Conservation (phyloP, 2,329 filamentous ascomycete genomes). For the Colletotrichum horii region DNA sequence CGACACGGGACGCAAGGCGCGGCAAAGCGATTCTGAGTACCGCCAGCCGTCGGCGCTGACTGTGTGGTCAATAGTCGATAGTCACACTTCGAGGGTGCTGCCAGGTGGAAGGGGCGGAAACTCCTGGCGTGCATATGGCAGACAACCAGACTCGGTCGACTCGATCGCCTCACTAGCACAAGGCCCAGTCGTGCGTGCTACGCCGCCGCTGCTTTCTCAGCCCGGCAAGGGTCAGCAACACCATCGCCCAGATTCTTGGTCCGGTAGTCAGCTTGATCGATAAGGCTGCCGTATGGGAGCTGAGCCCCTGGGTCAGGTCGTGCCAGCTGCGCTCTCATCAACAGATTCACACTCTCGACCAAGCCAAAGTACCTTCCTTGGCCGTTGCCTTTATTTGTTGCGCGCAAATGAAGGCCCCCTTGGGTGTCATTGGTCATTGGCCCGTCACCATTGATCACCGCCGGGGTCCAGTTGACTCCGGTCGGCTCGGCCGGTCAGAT, state of each 20-base stretch:
- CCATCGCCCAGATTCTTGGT: slow-evolving; percentile 1
- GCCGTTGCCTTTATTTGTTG: neutral
- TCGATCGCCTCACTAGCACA: neutral
- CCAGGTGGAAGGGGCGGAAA: neutral
- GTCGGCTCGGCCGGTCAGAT: neutral
- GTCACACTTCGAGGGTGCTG: neutral
- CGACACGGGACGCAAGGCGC: neutral
- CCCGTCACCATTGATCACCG: slow-evolving; percentile 1
- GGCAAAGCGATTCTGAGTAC: neutral
- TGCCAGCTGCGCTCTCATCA: neutral
- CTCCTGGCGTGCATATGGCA: slow-evolving; percentile 1
- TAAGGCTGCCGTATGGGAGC: neutral
- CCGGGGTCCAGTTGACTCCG: neutral
- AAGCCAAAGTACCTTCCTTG: neutral
- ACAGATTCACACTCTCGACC: neutral
- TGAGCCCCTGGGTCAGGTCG: neutral
- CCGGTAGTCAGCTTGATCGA: neutral
- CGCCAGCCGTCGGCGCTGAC: neutral
- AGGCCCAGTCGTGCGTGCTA: neutral
- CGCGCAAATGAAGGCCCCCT: neutral
- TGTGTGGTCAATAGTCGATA: neutral
- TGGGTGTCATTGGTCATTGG: neutral
- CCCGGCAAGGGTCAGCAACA: slow-evolving; percentile 6
- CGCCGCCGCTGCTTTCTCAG: neutral
- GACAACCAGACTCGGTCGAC: slow-evolving; percentile 5